Base-by-base conservation (phyloP, 2,329 filamentous ascomycete species). In the Neonectria sp. region DNA sequence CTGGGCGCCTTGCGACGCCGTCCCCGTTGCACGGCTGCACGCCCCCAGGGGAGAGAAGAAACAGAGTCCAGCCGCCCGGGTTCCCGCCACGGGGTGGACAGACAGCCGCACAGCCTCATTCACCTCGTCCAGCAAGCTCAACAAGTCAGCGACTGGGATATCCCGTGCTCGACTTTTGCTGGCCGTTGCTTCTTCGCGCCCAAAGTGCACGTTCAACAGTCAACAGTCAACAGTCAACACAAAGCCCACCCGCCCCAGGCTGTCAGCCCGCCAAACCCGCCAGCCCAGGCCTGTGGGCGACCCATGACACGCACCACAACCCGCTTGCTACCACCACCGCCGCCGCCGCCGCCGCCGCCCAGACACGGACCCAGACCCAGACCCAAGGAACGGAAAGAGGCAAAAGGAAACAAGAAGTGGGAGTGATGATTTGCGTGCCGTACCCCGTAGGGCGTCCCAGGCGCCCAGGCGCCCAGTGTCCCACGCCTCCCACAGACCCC, bases 401-500 rank as follows among this genome's bases (percentile, higher is more conserved):
- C 53, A 48, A 56, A 65, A 55, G 37, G 53, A 60, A 65, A 48
- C 17, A 52, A 67, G 60, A 63, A 63, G 60, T 60, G 63, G 69
- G 63, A 67, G 63, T 67, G 73, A 75, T 67, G 73, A 75, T 75
- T 75, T 75, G 65, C 71, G 65, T 72, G 69, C 64, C 63, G 69
- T 61, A 48, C 40, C 37, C 53, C 29, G 58, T 52, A 56, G 60
- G 63, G 57, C 52, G 52, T 56, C 64, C 68, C 65, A 61, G 65
- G 64, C 45, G 56, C 65, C 37, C 67, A 73, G 66, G n/a, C 63
- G 21, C 21, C 21, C 21, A 21, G 21, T 21, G 11, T 17, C 35
- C 15, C 5, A 33, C 31, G 31, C 31, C 68, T 51, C 65, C 46
- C 65, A 64, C 65, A 65, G 71, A 72, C 66, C 63, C 71, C 73